Evolutionary conservation across 495 filamentous ascomycete species (phyloP).

Genomic region (Xeromyces bisporus): DNA sequence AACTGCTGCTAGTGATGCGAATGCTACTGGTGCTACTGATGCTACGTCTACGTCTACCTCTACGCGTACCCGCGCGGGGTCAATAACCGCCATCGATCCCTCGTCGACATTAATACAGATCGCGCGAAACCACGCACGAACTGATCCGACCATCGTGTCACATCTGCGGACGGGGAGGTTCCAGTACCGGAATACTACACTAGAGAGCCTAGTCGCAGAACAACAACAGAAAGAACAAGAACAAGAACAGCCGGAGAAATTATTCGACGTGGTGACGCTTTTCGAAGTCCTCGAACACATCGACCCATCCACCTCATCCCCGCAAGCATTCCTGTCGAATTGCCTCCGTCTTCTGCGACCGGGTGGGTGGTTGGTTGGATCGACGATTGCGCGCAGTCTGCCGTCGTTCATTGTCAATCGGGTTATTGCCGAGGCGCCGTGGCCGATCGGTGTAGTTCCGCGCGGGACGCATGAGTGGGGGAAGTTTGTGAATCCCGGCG

Average conservation of each 20-base stretch:
- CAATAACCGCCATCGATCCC: conserved; percentile 75
- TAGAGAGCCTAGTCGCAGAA: conserved; percentile 47
- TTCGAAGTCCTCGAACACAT: conserved; percentile 97
- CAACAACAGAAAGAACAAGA: conserved; percentile 11
- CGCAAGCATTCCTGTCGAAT: conserved; percentile 48
- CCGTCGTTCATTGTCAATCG: conserved; percentile 83
- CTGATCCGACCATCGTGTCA: conserved; percentile 38
- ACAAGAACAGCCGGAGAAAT: not conserved
- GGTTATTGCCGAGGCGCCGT: conserved; percentile 63
- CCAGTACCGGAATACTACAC: conserved; percentile 48
- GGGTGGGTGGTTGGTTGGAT: conserved; percentile 81
- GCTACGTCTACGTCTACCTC: conserved; percentile 30
- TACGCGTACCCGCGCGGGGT: conserved; percentile 39
- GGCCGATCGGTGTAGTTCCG: conserved; percentile 73
- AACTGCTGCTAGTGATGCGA: too few species aligned
- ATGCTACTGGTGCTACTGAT: conserved; percentile 25
- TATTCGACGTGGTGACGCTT: conserved; percentile 61
- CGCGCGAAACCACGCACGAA: conserved; percentile 53
- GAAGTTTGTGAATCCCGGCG: conserved; percentile 81
- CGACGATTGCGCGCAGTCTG: conserved; percentile 79
- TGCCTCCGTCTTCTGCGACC: conserved; percentile 62
- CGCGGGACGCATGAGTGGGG: conserved; percentile 87
- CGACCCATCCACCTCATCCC: conserved; percentile 30
- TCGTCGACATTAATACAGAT: conserved; percentile 60
- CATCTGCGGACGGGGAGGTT: conserved; percentile 38